Conservation (phyloP, 2,329 filamentous ascomycete genomes). For the Bipolaris bicolor region DNA sequence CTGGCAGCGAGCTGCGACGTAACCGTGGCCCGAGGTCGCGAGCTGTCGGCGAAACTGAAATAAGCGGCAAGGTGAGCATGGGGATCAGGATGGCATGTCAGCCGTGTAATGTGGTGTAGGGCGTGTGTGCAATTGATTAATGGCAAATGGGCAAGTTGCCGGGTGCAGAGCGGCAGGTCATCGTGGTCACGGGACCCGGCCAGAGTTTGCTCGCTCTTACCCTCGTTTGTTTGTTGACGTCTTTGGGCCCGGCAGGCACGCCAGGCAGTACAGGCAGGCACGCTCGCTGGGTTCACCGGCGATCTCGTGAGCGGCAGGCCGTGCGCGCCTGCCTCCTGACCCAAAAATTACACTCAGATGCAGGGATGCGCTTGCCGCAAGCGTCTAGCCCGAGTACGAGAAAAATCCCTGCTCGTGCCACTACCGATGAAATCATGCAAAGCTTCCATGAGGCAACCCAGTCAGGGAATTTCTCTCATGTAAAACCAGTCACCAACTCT, state of each 20-base stretch:
- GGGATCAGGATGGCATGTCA: not conserved
- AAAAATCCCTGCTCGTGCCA: conserved; percentile 35
- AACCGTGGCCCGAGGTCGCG: not conserved
- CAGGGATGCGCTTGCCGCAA: conserved; percentile 27
- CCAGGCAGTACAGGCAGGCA: conserved; percentile 10
- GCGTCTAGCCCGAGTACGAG: conserved; percentile 25
- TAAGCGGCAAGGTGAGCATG: not conserved
- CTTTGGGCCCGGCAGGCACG: conserved; percentile 14
- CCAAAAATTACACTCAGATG: conserved; percentile 35
- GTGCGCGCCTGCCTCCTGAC: conserved; percentile 42
- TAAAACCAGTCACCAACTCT: conserved; percentile 26
- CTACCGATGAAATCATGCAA: conserved; percentile 39
- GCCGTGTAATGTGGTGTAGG: not conserved
- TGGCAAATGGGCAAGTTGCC: not conserved
- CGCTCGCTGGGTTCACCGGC: conserved; percentile 16
- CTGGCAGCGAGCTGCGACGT: conserved; percentile 5
- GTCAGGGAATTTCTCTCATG: conserved; percentile 43
- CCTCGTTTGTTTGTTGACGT: conserved; percentile 14
- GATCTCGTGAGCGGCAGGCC: conserved; percentile 42
- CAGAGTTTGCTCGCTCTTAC: conserved; percentile 8
- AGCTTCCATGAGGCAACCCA: conserved; percentile 29
- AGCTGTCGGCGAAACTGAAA: conserved; percentile 5
- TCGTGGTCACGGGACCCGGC: not conserved
- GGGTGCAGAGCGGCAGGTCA: not conserved
- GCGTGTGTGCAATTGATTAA: not conserved